A percentile compares a stretch with the other conserved stretches of the same genome.
These are phyloP conservation scores for Synchytrium microbalum DNA, from an alignment of 371 early-diverging fungal species.

Conservation along the genomic window DNA sequence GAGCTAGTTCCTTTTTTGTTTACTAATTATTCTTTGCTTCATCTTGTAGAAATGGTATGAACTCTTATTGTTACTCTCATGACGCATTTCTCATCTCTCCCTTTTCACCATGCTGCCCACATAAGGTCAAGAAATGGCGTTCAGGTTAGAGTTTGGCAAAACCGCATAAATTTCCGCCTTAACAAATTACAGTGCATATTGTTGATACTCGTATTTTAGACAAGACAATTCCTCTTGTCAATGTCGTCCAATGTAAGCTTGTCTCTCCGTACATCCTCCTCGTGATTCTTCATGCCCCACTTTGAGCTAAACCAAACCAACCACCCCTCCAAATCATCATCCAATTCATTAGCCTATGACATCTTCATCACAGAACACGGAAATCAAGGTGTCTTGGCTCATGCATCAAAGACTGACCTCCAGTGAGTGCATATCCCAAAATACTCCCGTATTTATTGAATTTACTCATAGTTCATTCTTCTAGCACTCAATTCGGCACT, in stretches of 20 bases:
- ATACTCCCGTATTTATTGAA: not conserved
- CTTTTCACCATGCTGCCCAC: too few species aligned
- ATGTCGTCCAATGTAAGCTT: not conserved
- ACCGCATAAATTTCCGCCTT: too few species aligned
- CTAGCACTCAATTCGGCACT: not conserved
- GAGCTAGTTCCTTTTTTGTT: too few species aligned
- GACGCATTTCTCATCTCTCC: too few species aligned
- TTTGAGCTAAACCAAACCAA: not conserved
- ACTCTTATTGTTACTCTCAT: too few species aligned
- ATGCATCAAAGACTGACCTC: not conserved
- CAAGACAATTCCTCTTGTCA: not conserved
- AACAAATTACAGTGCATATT: too few species aligned
- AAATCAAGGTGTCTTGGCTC: not conserved
- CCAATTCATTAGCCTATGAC: not conserved
- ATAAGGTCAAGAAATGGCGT: not conserved
- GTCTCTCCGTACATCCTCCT: not conserved
- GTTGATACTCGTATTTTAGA: not conserved
- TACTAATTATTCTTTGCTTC: too few species aligned
- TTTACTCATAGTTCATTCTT: not conserved
- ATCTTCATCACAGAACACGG: not conserved
- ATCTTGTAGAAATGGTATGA: not conserved
- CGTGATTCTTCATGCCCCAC: not conserved
- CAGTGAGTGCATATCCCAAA: not conserved
- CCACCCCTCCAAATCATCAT: not conserved
- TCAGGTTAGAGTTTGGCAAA: not conserved